phyloP scores from a whole-genome alignment of 768 basidiomycete genomes.

The Tulasnella sp. region DNA sequence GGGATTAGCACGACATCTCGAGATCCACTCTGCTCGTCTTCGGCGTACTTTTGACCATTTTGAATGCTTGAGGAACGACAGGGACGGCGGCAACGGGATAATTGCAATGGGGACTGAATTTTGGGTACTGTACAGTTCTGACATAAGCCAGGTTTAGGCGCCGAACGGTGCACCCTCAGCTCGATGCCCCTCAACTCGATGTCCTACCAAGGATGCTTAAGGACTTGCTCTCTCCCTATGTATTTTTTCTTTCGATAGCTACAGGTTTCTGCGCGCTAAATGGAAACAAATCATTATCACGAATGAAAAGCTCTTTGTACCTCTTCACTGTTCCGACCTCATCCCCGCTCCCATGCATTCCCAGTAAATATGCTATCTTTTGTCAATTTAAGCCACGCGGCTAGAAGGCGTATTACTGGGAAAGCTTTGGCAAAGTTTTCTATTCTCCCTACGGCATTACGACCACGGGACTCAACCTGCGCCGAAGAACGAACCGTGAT shows the following conservation, averaged over 20 bases:
- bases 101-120: constrained; percentile 27
- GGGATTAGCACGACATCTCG: not conserved
- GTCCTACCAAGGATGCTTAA: not conserved
- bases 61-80: constrained; percentile 36
- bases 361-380: not conserved
- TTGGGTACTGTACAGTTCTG: constrained; percentile 33
- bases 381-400: not conserved
- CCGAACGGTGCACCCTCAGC: not conserved
- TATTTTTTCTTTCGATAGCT: not conserved
- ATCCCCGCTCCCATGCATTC: not conserved
- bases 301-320: too few species aligned
- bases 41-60: constrained; percentile 43
- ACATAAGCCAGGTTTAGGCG: not conserved
- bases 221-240: not conserved
- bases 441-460: not conserved
- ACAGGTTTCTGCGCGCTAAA: too few species aligned
- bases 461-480: too few species aligned
- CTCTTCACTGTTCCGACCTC: too few species aligned
- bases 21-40: not conserved
- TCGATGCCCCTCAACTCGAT: too few species aligned
- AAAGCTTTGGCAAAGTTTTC: too few species aligned
- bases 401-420: not conserved
- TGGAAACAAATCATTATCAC: too few species aligned
- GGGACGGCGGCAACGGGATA: constrained; percentile 43
- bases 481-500: too few species aligned